Base-by-base conservation (phyloP, 371 early-diverging fungal species). In the Mucor lusitanicus region DNA sequence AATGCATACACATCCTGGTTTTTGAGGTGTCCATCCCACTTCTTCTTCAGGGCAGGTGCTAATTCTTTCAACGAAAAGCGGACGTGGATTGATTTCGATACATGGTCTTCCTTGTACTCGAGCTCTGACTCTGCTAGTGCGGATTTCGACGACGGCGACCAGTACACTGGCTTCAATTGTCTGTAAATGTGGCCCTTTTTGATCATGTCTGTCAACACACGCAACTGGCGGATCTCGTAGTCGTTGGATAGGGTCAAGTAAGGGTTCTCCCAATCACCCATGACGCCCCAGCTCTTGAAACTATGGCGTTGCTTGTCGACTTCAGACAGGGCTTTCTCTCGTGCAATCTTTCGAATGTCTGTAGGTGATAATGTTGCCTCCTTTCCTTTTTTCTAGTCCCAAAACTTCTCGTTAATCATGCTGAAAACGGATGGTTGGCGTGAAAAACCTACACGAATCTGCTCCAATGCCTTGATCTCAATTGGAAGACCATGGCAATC, bases 401-500 rank as follows among this genome's bases (percentile, higher is more conserved):
- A 54, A 25, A 32, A 28, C 19, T 50, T 8, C 30, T 30, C 58
- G 23, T 46, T 3, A 13, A 17, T 21, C 13, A 11, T 37, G 4
- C 37, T 12, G 37, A 37, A 37, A 37, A 37, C 37, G 11, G 37
- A 37, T 13, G 0, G 11, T 13, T 8, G 13, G 37, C 11, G 13
- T 8, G 44, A 30, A 23, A 44, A 13, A 30, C 58, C 78, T 72
- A 78, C 87, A 66, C 86, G 85, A 27, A 93, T 77, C 59, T 84
- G 82, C 15, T 88, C 87, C 35, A 94, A 75, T 2, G 95, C 95
- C 76, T 97, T 98, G 55, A 95, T 86, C 76, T 98, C 99, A 62
- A 98, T 97, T 11, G 99, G 99, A 30, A 98, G 77, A 2, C 99
- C 99, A 70, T 98, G 99, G 67, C 96, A 95, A 80, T 98, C 99